Conservation (phyloP, 345 rosid genomes). For the Odontarrhena argentea region DNA sequence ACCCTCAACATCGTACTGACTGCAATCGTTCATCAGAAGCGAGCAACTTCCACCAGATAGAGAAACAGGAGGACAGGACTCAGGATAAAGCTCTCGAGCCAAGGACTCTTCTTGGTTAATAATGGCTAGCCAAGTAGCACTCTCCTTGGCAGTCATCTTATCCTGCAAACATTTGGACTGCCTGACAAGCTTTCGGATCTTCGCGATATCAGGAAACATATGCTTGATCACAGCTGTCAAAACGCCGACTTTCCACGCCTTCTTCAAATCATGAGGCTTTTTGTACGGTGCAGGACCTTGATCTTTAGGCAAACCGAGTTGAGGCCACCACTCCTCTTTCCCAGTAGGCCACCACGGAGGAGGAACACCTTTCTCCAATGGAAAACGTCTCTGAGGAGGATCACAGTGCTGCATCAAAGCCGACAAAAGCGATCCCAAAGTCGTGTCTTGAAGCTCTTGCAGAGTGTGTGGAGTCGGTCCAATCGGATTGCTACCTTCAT, state of each 20-base stretch:
- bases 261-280: constrained; percentile 97
- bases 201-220: constrained; percentile 93
- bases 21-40: constrained; percentile 59
- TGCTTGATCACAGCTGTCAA: constrained; percentile 96
- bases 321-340: constrained; percentile 93
- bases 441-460: constrained; percentile 96
- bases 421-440: constrained; percentile 88
- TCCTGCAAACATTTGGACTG: constrained; percentile 97
- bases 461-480: constrained; percentile 68
- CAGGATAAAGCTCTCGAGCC: constrained; percentile 58
- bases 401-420: constrained; percentile 98
- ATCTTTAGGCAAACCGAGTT: constrained; percentile 64
- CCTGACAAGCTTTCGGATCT: constrained; percentile 87
- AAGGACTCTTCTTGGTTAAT: constrained; percentile 80
- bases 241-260: constrained; percentile 99
- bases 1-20: constrained; percentile 84
- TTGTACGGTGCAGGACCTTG: constrained; percentile 89
- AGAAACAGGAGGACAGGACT: constrained; percentile 48
- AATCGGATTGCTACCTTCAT: constrained; percentile 54
- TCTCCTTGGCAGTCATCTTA: constrained; percentile 99
- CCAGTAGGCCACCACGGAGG: constrained; percentile 99
- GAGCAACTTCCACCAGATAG: constrained; percentile 57
- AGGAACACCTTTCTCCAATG: constrained; percentile 78
- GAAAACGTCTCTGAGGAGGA: constrained; percentile 94
- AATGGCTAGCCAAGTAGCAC: constrained; percentile 96